Evolutionary conservation across 2,329 filamentous ascomycete species (phyloP), one percentile per base, ranked within the genome.

Genomic region (Tricladium varicosporioides): DNA sequence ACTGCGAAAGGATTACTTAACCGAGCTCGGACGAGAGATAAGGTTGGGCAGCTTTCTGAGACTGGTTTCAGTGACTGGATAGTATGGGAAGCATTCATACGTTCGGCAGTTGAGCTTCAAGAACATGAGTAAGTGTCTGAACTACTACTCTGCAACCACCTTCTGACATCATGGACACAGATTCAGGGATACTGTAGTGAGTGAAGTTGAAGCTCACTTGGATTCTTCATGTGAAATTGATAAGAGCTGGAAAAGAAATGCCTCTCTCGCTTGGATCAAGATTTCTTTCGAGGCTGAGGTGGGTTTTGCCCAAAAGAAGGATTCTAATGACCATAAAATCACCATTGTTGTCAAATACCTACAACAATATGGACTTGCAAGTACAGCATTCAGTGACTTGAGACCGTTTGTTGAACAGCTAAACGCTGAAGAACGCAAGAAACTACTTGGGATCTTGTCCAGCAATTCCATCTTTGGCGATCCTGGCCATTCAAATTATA

Each of bases 181-280:
- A 48, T 45, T 58, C 36, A 54, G 46, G n/a, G 54, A 56, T 14
- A 54, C 58, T 22, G 62, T 69, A 19, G 51, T 59, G 18, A 53
- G 51, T 7, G 67, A 71, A 58, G 54, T 69, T 7, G 60, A 70
- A 58, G 62, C 67, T 16, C 68, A 72, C 56, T 50, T 70, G 40
- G 64, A 68, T 36, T 63, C 64, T 42, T 49, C 49, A 13, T 68
- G 64, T 32, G 63, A 64, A 14, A 61, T 70, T 42, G 69, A 71
- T 48, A 72, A 72, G 44, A 69, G 65, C 19, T 71, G 66, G 64
- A 64, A 62, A 57, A 61, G 70, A 59, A 72, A 71, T 59, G 70
- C 69, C 5, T 69, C 67, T 40, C 54, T 72, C 8, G 68, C 70
- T 9, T 60, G 54, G 58, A 60, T 69, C 3, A 65, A 60, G 15